Evolutionary conservation across 306 rosid species (phyloP).

Genomic region (Ormosia semicastrata): DNA sequence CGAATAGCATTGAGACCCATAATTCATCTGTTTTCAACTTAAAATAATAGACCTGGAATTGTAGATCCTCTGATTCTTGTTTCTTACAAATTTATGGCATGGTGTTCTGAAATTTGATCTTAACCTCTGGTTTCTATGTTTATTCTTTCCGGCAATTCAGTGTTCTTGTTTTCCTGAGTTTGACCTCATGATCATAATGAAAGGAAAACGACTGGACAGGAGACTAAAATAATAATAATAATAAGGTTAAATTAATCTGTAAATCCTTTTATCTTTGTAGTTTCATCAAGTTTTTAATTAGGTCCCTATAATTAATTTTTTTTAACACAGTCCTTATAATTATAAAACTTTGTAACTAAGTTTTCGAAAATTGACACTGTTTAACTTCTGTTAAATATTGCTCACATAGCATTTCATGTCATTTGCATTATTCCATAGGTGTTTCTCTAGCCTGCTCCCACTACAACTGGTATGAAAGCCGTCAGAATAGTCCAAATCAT

Average conservation of each 20-base stretch:
- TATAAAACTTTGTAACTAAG: too few species aligned
- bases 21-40: background rate
- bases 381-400: too few species aligned
- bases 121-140: background rate
- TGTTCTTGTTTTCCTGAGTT: background rate
- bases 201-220: background rate
- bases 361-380: too few species aligned
- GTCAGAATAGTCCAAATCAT: slow-evolving; percentile 83
- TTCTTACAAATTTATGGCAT: background rate
- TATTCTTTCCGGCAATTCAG: background rate
- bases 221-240: background rate
- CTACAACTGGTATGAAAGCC: slow-evolving; percentile 81
- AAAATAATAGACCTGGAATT: background rate
- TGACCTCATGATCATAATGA: slow-evolving; percentile 25
- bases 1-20: background rate
- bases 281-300: too few species aligned
- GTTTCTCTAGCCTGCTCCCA: slow-evolving; percentile 96
- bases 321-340: too few species aligned
- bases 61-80: background rate
- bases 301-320: too few species aligned
- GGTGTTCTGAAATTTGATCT: background rate
- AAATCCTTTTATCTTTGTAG: too few species aligned
- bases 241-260: too few species aligned
- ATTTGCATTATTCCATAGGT: slow-evolving; percentile 11
- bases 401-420: slow-evolving; percentile 24